phyloP scores from a whole-genome alignment of 495 filamentous ascomycete species.

The Astrocystis sublimbata region DNA sequence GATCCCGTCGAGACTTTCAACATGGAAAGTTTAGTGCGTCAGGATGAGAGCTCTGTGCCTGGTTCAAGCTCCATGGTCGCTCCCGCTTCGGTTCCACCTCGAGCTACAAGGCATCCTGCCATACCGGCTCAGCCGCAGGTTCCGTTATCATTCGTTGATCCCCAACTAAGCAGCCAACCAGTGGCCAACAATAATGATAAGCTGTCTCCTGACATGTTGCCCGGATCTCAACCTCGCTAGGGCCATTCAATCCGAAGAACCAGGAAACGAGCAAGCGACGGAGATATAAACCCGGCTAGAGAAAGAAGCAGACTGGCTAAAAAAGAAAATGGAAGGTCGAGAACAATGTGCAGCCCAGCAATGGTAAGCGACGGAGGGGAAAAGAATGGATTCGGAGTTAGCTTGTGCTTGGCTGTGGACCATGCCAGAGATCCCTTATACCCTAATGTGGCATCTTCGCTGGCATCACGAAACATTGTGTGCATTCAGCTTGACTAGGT shows the following conservation, averaged over 20 bases:
- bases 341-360: too few species aligned
- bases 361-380: too few species aligned
- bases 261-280: too few species aligned
- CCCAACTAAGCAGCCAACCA: too few species aligned
- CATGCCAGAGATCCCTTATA: neutral
- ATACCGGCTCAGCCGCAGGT: neutral
- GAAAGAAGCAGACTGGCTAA: too few species aligned
- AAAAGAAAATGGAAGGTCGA: too few species aligned
- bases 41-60: neutral
- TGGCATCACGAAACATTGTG: neutral
- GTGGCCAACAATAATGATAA: neutral
- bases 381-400: neutral
- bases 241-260: too few species aligned
- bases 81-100: slow-evolving; percentile 3
- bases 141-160: neutral
- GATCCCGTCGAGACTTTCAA: neutral
- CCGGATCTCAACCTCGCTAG: neutral
- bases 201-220: slow-evolving; percentile 1
- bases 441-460: neutral
- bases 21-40: neutral
- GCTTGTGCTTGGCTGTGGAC: neutral
- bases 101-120: neutral
- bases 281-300: too few species aligned
- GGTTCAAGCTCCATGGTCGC: too few species aligned
- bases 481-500: too few species aligned